Conservation (phyloP, 306 rosid species). For the Lathyrus sativus region DNA sequence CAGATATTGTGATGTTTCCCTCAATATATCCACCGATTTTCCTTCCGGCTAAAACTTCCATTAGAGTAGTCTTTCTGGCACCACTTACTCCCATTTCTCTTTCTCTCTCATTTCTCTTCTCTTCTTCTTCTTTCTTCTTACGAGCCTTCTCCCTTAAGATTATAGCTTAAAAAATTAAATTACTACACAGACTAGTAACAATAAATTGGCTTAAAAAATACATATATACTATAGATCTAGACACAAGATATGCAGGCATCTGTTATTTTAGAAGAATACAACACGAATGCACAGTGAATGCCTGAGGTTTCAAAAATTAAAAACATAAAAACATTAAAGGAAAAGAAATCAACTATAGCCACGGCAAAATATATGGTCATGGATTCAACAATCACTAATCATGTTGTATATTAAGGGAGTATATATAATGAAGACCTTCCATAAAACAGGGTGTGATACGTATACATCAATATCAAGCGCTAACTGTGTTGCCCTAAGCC, state of each 20-base stretch:
- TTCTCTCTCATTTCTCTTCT: constrained; percentile 79
- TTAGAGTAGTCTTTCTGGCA: too few relatives aligned
- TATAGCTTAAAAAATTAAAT: constrained; percentile 27
- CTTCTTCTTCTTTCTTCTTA: constrained; percentile 99
- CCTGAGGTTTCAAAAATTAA: background rate
- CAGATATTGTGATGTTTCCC: too few relatives aligned
- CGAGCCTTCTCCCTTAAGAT: constrained; percentile 89
- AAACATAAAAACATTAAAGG: background rate
- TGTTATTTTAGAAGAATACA: background rate
- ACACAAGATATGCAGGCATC: constrained; percentile 30
- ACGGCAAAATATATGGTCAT: constrained; percentile 9
- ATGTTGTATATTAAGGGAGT: background rate
- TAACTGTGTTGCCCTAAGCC: constrained; percentile 1
- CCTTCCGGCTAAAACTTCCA: too few relatives aligned
- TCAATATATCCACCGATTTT: too few relatives aligned
- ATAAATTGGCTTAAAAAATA: constrained; percentile 22
- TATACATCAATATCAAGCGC: background rate
- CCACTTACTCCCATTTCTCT: too few relatives aligned
- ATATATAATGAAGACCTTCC: constrained; percentile 1
- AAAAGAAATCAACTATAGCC: constrained; percentile 9
- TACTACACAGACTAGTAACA: constrained; percentile 17
- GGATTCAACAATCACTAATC: constrained; percentile 12
- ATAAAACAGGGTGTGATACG: background rate
- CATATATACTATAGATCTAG: constrained; percentile 23
- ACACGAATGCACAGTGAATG: background rate